Conservation (phyloP, 352 stramenopile genomes). For the Phytophthora melonis region DNA sequence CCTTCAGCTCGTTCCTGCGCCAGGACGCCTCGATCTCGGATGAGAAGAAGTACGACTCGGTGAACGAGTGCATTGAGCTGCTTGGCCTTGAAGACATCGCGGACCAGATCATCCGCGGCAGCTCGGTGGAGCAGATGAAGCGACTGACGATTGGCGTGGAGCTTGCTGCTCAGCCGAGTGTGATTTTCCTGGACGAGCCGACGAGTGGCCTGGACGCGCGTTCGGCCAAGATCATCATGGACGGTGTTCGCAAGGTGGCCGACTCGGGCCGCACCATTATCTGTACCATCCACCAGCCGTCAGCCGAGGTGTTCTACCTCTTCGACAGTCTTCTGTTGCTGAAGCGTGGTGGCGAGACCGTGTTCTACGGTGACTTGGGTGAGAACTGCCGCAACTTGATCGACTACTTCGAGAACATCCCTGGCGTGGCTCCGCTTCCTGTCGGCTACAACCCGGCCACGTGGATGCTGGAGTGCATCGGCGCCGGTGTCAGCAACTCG, state of each 20-base stretch:
- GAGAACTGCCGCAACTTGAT: conserved; percentile 42
- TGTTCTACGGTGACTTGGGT: conserved; percentile 53
- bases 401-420: conserved; percentile 48
- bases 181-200: conserved; percentile 34
- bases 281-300: conserved; percentile 92
- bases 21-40: conserved; percentile 13
- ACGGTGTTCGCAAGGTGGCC: conserved; percentile 29
- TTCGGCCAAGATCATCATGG: conserved; percentile 30
- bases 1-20: conserved; percentile 24
- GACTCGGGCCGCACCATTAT: conserved; percentile 52
- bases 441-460: conserved; percentile 51
- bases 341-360: conserved; percentile 44
- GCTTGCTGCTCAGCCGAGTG: conserved; percentile 29
- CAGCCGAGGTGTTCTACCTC: conserved; percentile 78
- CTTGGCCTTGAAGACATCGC: neutral
- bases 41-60: conserved; percentile 17
- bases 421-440: conserved; percentile 25
- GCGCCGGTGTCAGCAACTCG: conserved; percentile 47
- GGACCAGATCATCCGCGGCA: conserved; percentile 29
- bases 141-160: conserved; percentile 30
- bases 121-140: conserved; percentile 31
- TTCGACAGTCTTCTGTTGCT: conserved; percentile 86
- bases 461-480: conserved; percentile 53
- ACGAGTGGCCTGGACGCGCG: conserved; percentile 31
- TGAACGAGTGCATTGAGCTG: conserved; percentile 29